phyloP scores from a whole-genome alignment of 306 rosid genomes.

The Sindora glabra region DNA sequence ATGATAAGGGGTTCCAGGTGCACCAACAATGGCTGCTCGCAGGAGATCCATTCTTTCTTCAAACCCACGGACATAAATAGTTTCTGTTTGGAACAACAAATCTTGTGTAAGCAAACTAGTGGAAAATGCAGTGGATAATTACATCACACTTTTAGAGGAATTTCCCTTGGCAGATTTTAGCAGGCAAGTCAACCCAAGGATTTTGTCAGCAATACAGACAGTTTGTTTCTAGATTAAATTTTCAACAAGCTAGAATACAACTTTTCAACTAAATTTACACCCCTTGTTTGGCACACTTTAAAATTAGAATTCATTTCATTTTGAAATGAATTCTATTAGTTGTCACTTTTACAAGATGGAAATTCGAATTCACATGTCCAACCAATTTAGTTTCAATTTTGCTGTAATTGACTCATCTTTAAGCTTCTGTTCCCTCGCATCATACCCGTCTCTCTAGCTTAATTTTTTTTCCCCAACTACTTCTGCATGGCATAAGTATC shows the following conservation, averaged over 20 bases:
- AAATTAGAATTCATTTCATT: too few species aligned
- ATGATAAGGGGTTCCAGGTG: conserved; percentile 94
- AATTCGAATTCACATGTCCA: too few species aligned
- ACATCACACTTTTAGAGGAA: not conserved
- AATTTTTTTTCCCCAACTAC: not conserved
- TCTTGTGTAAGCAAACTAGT: not conserved
- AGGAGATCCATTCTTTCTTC: conserved; percentile 95
- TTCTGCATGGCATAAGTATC: not conserved
- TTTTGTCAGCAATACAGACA: not conserved
- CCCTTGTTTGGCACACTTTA: too few species aligned
- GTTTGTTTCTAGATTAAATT: not conserved
- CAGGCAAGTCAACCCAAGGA: not conserved
- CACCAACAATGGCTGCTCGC: conserved; percentile 81
- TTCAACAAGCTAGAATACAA: too few species aligned
- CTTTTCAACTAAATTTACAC: too few species aligned
- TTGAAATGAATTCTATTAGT: too few species aligned
- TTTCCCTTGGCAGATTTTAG: not conserved
- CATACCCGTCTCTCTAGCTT: not conserved
- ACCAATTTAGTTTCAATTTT: not conserved
- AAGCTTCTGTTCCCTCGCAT: not conserved
- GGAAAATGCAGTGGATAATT: not conserved
- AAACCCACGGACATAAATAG: conserved; percentile 68
- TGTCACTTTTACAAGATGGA: too few species aligned
- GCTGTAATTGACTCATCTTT: not conserved
- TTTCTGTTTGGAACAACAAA: conserved; percentile 41